Evolutionary conservation across 495 filamentous ascomycete species (phyloP).

Genomic region (Hypoxylon cercidicola): DNA sequence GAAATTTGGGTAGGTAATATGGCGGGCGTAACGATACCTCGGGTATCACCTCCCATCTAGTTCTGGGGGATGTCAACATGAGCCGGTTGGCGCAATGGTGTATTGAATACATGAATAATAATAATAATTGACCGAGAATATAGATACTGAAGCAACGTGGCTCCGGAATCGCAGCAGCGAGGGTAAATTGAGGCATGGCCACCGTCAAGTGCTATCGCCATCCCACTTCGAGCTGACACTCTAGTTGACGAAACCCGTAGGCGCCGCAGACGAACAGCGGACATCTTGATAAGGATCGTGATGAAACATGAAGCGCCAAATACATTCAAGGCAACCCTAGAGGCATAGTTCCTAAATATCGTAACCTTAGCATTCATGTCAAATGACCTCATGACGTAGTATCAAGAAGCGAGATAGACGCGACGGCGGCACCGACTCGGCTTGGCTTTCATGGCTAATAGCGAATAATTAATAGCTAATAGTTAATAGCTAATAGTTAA

Average conservation of each 20-base stretch:
- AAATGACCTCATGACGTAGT: slow-evolving; percentile 37
- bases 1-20: slow-evolving; percentile 2
- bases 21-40: background rate
- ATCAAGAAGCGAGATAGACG: slow-evolving; percentile 35
- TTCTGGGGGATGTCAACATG: background rate
- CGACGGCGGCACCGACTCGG: slow-evolving; percentile 14
- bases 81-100: slow-evolving; percentile 1
- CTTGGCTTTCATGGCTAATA: slow-evolving; percentile 23
- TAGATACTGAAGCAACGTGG: slow-evolving; percentile 9
- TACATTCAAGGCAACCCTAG: slow-evolving; percentile 11
- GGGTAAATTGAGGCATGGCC: slow-evolving; percentile 12
- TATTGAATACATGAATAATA: slow-evolving; percentile 24
- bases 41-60: background rate
- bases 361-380: slow-evolving; percentile 23
- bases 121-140: slow-evolving; percentile 17
- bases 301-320: slow-evolving; percentile 6
- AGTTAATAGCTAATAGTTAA: too few species aligned
- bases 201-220: slow-evolving; percentile 19
- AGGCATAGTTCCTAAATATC: slow-evolving; percentile 18
- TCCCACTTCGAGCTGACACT: slow-evolving; percentile 16
- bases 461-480: too few species aligned
- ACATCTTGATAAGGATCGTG: slow-evolving; percentile 15
- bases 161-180: slow-evolving; percentile 1
- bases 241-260: background rate
- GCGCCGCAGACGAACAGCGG: background rate